Base-by-base conservation (phyloP, 257 asterid species). In the Nicotiana knightiana region DNA sequence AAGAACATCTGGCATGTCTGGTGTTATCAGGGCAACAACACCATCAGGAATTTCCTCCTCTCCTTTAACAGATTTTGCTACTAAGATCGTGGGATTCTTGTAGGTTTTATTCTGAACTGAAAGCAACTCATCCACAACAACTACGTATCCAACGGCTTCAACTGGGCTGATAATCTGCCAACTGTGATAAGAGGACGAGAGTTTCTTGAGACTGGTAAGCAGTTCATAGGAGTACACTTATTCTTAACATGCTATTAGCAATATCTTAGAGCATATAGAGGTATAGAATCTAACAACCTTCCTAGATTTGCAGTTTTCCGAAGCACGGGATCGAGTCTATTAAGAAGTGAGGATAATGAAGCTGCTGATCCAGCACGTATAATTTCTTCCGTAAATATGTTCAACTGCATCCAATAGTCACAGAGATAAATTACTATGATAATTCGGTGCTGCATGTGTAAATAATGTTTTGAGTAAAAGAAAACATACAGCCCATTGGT, bases 41-140 rank as follows among this genome's bases (percentile, higher is more conserved):
- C 99, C 99, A 85, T 94, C 97, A 57, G 99, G 99, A 86, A 96
- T 96, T 91, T 96, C 99, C 85, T 96, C 99, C 88, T 96, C 98
- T 35, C 99, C 99, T 80, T 84, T 96, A 55, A 96, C 99, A 88
- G 94, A 89, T 88, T 91, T 96, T 73, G 98, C 98, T 63, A 96
- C 93, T 90, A 96, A 90, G 85, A 96, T 90, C 63, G 99, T 96
- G 81, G 93, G 97, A 85, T 88, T 93, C 30, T 91, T 89, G 88
- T 90, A 94, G 46, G 93, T 83, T 84, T 85, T 88, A 82, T 93
- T 90, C 90, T 96, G 98, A 85, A 96, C 97, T 33, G 98, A 92
- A 77, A 93, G 93, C 90, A 96, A 87, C 87, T 94, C 89, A 89
- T 93, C 94, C 79, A 94, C 99, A 54, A 94, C 97, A 71, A 93